These are phyloP conservation scores for Hyaloperonospora brassicae DNA, from an alignment of 352 stramenopile species.

Conservation along the genomic window DNA sequence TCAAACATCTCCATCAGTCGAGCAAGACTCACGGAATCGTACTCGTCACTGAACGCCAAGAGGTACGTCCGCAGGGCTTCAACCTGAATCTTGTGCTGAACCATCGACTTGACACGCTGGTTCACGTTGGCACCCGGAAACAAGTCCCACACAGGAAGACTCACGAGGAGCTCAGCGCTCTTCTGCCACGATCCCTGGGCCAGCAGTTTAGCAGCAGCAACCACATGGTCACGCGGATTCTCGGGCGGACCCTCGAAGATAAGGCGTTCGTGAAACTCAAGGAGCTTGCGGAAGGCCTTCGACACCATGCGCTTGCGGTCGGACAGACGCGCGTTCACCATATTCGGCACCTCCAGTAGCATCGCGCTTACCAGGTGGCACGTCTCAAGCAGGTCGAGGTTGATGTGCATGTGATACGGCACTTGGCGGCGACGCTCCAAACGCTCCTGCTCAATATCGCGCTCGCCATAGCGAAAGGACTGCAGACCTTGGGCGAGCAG, in stretches of 20 bases:
- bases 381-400: constrained; percentile 96
- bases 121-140: constrained; percentile 84
- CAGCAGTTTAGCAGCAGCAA: constrained; percentile 91
- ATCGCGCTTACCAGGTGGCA: constrained; percentile 97
- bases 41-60: constrained; percentile 92
- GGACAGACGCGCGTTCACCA: constrained; percentile 83
- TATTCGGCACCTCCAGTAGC: constrained; percentile 98
- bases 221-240: constrained; percentile 96
- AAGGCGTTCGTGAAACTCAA: constrained; percentile 85
- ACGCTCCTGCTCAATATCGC: constrained; percentile 95
- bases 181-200: constrained; percentile 94
- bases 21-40: constrained; percentile 92
- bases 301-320: constrained; percentile 88
- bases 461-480: constrained; percentile 89
- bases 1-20: constrained; percentile 97
- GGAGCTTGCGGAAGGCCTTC: constrained; percentile 91
- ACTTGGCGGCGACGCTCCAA: constrained; percentile 94
- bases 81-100: constrained; percentile 92
- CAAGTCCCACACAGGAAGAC: constrained; percentile 93
- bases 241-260: constrained; percentile 97
- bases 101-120: constrained; percentile 85
- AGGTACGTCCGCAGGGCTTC: constrained; percentile 95
- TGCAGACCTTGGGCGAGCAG: constrained; percentile 94
- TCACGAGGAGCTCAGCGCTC: constrained; percentile 80
- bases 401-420: constrained; percentile 99